phyloP scores from a whole-genome alignment of 108 stramenopile species.

The Conticribra weissflogii region DNA sequence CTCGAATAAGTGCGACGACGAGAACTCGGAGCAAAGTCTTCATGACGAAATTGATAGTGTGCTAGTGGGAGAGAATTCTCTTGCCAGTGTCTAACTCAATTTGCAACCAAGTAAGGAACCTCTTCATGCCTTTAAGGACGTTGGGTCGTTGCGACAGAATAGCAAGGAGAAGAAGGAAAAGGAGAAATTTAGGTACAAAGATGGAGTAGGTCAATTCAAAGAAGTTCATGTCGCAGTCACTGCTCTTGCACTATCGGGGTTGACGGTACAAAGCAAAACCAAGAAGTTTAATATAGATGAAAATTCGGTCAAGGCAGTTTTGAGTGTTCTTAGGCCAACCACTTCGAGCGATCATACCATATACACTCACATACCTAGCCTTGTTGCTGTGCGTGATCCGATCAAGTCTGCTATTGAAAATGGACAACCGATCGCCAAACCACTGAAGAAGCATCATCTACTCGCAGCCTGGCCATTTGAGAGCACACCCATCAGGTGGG shows the following conservation, averaged over 20 bases:
- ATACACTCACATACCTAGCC: background rate
- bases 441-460: background rate
- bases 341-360: background rate
- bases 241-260: conserved; percentile 1
- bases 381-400: background rate
- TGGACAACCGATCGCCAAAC: background rate
- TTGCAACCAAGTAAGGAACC: no score
- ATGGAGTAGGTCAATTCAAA: background rate
- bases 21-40: no score
- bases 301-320: background rate
- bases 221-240: background rate
- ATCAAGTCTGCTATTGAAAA: background rate
- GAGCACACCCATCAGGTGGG: background rate
- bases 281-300: background rate
- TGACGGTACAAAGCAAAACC: background rate
- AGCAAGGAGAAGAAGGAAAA: no score
- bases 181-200: no score
- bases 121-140: no score
- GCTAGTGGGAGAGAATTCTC: no score
- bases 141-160: no score
- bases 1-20: no score
- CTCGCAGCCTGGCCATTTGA: background rate
- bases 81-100: no score
- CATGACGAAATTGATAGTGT: no score
- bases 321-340: background rate